Percentiles rank a stretch among this genome's conserved stretches.
These are phyloP conservation scores for Phytopythium chamaehyphon DNA, from an alignment of 352 stramenopile genomes.

Conservation along the genomic window DNA sequence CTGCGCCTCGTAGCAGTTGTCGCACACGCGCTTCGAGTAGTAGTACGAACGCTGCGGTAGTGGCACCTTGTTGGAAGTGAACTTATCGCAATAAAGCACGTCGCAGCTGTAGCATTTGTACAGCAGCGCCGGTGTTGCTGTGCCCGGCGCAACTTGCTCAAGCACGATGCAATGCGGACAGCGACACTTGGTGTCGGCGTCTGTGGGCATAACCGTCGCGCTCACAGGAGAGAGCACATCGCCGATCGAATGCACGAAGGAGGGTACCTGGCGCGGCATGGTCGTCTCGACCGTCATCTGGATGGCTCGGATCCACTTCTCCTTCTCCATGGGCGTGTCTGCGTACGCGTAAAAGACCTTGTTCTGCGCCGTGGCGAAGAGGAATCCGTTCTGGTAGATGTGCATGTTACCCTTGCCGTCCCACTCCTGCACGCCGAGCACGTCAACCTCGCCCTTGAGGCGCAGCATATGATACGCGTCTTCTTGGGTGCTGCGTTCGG, in stretches of 20 bases:
- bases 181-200: conserved; percentile 62
- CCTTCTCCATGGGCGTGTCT: conserved; percentile 86
- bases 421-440: conserved; percentile 89
- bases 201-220: conserved; percentile 36
- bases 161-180: conserved; percentile 58
- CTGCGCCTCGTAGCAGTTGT: conserved; percentile 80
- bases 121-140: conserved; percentile 33
- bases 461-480: conserved; percentile 88
- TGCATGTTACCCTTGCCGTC: conserved; percentile 91
- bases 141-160: conserved; percentile 18
- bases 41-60: conserved; percentile 78
- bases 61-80: conserved; percentile 75
- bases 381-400: conserved; percentile 87
- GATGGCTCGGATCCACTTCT: conserved; percentile 88
- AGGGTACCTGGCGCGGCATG: conserved; percentile 52
- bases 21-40: conserved; percentile 84
- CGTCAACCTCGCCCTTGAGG: conserved; percentile 83
- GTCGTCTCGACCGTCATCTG: conserved; percentile 83
- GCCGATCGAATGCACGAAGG: conserved; percentile 40
- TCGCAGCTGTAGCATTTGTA: conserved; percentile 87
- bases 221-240: conserved; percentile 56
- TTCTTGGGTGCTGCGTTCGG: conserved; percentile 67
- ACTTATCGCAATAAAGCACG: conserved; percentile 72
- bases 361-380: conserved; percentile 86
- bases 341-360: conserved; percentile 89